A percentile compares a stretch with the other conserved stretches of the same genome.
These are phyloP conservation scores for Cutaneotrichosporon daszewskae DNA, from an alignment of 1,284 basidiomycete genomes.

Conservation along the genomic window DNA sequence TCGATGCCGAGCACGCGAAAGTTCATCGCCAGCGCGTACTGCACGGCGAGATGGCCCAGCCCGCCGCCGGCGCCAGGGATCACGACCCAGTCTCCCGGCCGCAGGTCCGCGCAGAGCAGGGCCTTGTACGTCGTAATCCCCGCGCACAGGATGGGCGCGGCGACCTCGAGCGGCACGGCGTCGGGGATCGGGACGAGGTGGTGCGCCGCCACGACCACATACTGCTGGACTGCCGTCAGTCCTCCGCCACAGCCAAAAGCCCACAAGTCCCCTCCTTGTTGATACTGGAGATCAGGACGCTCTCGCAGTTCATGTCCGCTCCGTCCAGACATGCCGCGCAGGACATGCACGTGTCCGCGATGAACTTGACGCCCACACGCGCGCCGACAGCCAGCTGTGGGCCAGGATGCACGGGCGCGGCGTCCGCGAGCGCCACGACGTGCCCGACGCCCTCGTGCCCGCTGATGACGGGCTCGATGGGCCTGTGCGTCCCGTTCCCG, in stretches of 20 bases:
- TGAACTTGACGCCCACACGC: conserved; percentile 66
- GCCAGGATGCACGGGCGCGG: conserved; percentile 51
- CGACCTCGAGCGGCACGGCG: conserved; percentile 58
- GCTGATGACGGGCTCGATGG: conserved; percentile 62
- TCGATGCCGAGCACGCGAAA: conserved; percentile 72
- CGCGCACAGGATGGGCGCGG: conserved; percentile 76
- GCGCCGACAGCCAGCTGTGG: conserved; percentile 20
- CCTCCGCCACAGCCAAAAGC: neutral
- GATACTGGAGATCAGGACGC: conserved; percentile 62
- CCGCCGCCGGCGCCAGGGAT: conserved; percentile 54
- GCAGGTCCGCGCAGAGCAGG: conserved; percentile 62
- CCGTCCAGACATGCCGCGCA: conserved; percentile 70
- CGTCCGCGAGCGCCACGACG: conserved; percentile 72
- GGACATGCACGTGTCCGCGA: conserved; percentile 62
- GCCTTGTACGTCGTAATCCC: conserved; percentile 62
- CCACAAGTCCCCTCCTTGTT: conserved; percentile 32
- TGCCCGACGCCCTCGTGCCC: conserved; percentile 53
- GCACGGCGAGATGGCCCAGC: conserved; percentile 55
- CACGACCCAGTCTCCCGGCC: conserved; percentile 70
- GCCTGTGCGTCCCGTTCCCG: conserved; percentile 28
- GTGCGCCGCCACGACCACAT: conserved; percentile 51
- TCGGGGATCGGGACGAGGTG: conserved; percentile 72
- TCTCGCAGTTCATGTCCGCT: conserved; percentile 56
- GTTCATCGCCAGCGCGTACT: conserved; percentile 69
- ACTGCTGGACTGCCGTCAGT: conserved; percentile 45